A percentile compares a stretch with the other conserved stretches of the same genome.
phyloP scores from a whole-genome alignment of 345 rosid genomes.

The Syzygium oleosum region DNA sequence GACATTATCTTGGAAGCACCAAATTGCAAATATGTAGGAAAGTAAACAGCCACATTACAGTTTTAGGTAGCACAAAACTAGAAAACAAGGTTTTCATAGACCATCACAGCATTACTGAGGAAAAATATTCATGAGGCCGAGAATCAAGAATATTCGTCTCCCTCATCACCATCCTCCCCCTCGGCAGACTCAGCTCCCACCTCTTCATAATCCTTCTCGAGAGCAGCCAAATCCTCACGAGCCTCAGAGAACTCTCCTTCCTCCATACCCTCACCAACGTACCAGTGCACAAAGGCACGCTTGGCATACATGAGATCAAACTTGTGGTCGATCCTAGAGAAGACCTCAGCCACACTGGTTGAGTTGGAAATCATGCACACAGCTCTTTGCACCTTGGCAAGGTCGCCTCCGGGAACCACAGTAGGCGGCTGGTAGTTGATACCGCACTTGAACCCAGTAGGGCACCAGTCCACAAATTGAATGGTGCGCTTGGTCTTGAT shows the following conservation, averaged over 20 bases:
- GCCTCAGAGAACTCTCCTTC: conserved; percentile 62
- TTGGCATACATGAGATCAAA: conserved; percentile 55
- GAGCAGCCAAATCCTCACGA: conserved; percentile 46
- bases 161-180: conserved; percentile 42
- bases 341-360: conserved; percentile 49
- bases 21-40: neutral
- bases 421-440: conserved; percentile 62
- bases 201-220: conserved; percentile 49
- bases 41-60: neutral
- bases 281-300: conserved; percentile 60
- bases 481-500: conserved; percentile 54
- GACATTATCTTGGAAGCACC: neutral
- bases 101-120: neutral
- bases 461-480: conserved; percentile 53
- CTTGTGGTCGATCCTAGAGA: conserved; percentile 47
- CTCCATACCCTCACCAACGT: conserved; percentile 67
- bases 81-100: neutral
- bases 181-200: conserved; percentile 50
- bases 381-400: conserved; percentile 56
- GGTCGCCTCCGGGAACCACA: conserved; percentile 55
- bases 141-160: conserved; percentile 25
- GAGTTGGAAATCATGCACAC: conserved; percentile 64
- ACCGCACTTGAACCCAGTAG: conserved; percentile 52
- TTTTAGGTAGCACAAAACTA: neutral
- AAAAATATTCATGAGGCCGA: neutral